These are phyloP conservation scores for Cupressus sempervirens DNA, from an alignment of 75 land plant genomes.

Conservation along the genomic window DNA sequence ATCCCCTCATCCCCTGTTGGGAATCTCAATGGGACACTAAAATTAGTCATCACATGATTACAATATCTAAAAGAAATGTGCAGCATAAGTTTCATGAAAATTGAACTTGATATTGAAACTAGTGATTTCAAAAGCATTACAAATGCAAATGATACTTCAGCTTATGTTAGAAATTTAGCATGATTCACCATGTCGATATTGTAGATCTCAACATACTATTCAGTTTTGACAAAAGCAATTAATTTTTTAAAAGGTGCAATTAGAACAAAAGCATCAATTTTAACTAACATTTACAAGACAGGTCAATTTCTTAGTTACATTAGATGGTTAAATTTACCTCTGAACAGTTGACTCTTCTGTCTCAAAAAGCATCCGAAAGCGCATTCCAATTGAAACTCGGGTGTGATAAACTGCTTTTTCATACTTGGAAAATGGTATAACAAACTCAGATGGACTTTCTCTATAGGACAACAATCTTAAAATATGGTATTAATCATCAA, in stretches of 20 bases:
- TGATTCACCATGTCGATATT: not conserved
- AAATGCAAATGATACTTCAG: not conserved
- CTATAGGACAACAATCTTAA: conserved; percentile 21
- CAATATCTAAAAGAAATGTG: not conserved
- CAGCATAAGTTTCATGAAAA: not conserved
- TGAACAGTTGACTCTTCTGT: conserved; percentile 78
- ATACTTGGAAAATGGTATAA: conserved; percentile 68
- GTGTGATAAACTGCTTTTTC: conserved; percentile 60
- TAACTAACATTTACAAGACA: not conserved
- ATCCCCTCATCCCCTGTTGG: no score
- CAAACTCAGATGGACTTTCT: conserved; percentile 84
- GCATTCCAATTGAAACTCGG: conserved; percentile 78
- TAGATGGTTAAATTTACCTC: conserved; percentile 31
- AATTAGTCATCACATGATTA: not conserved
- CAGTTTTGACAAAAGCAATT: not conserved
- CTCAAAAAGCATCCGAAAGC: conserved; percentile 82
- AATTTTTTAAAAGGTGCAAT: not conserved
- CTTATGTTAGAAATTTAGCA: not conserved
- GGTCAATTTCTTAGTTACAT: not conserved
- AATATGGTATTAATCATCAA: not conserved
- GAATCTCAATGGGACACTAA: no score
- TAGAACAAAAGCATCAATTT: not conserved
- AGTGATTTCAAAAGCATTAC: not conserved
- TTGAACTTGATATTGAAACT: not conserved
- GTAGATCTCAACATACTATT: not conserved